These are phyloP conservation scores for Apiotrichum laibachii DNA, from an alignment of 1,284 basidiomycete genomes.

Conservation along the genomic window DNA sequence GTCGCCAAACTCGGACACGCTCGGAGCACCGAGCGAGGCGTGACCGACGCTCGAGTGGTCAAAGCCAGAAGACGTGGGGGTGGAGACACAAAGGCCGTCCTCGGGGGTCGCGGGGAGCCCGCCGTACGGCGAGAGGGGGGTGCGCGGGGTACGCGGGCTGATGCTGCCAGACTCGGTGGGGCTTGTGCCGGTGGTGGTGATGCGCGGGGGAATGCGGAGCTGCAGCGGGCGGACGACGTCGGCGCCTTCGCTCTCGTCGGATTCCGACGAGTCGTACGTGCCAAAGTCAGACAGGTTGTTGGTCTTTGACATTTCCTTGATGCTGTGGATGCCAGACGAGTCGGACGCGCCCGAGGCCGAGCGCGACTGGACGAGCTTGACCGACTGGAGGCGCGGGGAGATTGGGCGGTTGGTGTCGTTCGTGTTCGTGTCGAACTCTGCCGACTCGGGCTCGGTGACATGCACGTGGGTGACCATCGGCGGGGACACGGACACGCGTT, in stretches of 20 bases:
- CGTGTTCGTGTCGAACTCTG: not conserved
- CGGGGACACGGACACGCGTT: not conserved
- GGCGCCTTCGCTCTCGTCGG: slow-evolving; percentile 4
- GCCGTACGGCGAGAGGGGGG: not conserved
- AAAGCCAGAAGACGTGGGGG: not conserved
- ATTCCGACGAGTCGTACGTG: slow-evolving; percentile 1
- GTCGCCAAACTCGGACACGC: not conserved
- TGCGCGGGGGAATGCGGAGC: not conserved
- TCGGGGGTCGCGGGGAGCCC: not conserved
- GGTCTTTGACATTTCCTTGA: not conserved
- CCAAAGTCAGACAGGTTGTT: slow-evolving; percentile 4
- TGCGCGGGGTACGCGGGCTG: not conserved
- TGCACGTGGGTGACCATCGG: slow-evolving; percentile 5
- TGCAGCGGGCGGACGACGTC: slow-evolving; percentile 3
- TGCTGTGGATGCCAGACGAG: not conserved
- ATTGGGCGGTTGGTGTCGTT: not conserved
- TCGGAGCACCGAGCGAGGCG: no score
- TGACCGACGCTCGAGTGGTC: not conserved
- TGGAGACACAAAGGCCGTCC: not conserved
- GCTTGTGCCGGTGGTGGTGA: not conserved
- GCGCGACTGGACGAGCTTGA: not conserved
- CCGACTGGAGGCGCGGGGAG: not conserved
- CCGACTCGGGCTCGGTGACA: slow-evolving; percentile 7
- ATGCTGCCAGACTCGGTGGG: not conserved
- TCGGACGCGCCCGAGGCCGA: not conserved